phyloP scores from a whole-genome alignment of 2,329 filamentous ascomycete genomes.

The Aspergillus pseudoglaucus region DNA sequence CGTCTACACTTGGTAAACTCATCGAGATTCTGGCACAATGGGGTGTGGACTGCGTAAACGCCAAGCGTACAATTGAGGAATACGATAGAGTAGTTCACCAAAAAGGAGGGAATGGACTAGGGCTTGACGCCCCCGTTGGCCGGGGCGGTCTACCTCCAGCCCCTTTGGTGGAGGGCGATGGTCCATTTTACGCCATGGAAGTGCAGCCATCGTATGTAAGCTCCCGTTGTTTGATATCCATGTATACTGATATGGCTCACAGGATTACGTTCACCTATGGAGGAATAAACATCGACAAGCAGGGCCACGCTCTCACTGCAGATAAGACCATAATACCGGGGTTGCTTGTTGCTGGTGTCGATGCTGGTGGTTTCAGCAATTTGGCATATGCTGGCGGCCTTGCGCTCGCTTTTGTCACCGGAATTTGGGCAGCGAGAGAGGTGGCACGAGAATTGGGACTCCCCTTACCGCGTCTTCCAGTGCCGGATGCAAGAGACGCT shows the following conservation, averaged over 20 bases:
- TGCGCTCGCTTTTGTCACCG: slow-evolving; percentile 22
- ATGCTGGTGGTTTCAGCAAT: slow-evolving; percentile 21
- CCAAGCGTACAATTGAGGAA: slow-evolving; percentile 14
- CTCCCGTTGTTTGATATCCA: no score
- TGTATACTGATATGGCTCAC: neutral
- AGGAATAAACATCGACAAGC: slow-evolving; percentile 16
- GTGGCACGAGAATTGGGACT: slow-evolving; percentile 13
- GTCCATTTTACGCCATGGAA: slow-evolving; percentile 21
- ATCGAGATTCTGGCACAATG: slow-evolving; percentile 12
- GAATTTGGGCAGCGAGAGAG: slow-evolving; percentile 18
- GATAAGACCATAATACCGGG: slow-evolving; percentile 13
- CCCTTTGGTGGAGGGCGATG: slow-evolving; percentile 18
- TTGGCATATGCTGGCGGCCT: slow-evolving; percentile 21
- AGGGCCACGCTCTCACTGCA: slow-evolving; percentile 18
- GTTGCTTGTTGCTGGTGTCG: slow-evolving; percentile 20
- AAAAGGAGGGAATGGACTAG: slow-evolving; percentile 2
- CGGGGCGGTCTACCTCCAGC: slow-evolving; percentile 8
- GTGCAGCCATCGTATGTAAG: slow-evolving; percentile 22
- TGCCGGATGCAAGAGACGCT: no score
- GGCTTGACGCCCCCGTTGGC: slow-evolving; percentile 13
- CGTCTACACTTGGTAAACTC: slow-evolving; percentile 11
- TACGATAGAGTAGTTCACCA: slow-evolving; percentile 14
- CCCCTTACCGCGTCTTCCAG: neutral
- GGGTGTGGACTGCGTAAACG: slow-evolving; percentile 15
- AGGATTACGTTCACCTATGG: slow-evolving; percentile 26